Conservation (phyloP, 2,329 filamentous ascomycete genomes). For the Xylariaceae sp. region DNA sequence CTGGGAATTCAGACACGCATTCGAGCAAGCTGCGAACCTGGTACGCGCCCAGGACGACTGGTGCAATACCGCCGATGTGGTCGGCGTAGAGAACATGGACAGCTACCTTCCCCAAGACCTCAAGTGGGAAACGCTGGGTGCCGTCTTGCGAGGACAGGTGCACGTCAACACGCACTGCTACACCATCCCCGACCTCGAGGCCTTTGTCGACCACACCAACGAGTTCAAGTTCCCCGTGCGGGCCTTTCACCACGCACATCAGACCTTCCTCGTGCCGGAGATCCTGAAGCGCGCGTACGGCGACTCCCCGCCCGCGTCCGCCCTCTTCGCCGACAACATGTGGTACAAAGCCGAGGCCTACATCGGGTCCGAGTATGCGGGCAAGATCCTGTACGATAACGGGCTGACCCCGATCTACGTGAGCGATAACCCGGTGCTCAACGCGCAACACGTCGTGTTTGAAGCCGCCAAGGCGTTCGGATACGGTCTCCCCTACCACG, state of each 20-base stretch:
- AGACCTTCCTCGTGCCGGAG: conserved; percentile 62
- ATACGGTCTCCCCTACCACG: conserved; percentile 57
- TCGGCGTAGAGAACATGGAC: conserved; percentile 46
- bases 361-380: conserved; percentile 58
- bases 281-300: conserved; percentile 54
- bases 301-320: conserved; percentile 48
- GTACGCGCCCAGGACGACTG: conserved; percentile 61
- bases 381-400: conserved; percentile 59
- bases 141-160: conserved; percentile 61
- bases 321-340: conserved; percentile 68
- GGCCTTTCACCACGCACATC: conserved; percentile 66
- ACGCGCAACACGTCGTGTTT: conserved; percentile 64
- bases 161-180: conserved; percentile 69
- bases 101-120: conserved; percentile 58
- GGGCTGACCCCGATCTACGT: conserved; percentile 63
- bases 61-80: conserved; percentile 51
- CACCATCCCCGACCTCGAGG: conserved; percentile 62
- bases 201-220: conserved; percentile 64
- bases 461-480: conserved; percentile 56
- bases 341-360: conserved; percentile 66
- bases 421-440: conserved; percentile 65
- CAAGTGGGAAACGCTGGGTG: conserved; percentile 57
- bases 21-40: conserved; percentile 55
- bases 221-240: conserved; percentile 64
- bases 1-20: conserved; percentile 62